Conservation (phyloP, 208 protist genomes). For the Trypanosoma vivax region DNA sequence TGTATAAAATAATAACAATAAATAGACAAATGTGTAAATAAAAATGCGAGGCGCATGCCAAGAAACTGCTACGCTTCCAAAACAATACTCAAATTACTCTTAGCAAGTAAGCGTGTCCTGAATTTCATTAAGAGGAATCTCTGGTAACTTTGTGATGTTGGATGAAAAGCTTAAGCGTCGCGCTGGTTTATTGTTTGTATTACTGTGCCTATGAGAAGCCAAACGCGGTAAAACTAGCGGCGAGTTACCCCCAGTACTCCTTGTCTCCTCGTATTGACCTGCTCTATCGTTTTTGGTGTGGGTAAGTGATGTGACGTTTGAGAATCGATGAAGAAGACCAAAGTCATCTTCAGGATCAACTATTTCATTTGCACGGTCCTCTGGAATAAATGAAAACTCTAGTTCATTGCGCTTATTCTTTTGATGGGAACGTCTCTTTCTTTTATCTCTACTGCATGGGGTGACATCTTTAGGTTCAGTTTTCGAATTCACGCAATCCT, state of each 20-base stretch:
- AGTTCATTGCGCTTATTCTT: conserved; percentile 4
- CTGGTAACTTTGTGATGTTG: conserved; percentile 7
- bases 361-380: conserved; percentile 13
- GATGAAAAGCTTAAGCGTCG: background rate
- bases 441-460: conserved; percentile 3
- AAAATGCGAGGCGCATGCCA: too few relatives aligned
- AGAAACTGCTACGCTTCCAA: too few relatives aligned
- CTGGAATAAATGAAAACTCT: conserved; percentile 17
- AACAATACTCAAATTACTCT: too few relatives aligned
- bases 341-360: background rate
- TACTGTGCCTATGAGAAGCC: background rate
- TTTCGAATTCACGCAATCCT: too few relatives aligned
- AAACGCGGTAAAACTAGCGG: background rate
- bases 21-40: too few relatives aligned
- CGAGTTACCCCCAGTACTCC: background rate
- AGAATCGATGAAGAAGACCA: background rate
- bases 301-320: background rate
- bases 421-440: background rate
- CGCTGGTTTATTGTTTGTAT: background rate
- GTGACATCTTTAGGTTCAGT: too few relatives aligned
- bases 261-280: background rate
- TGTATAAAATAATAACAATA: too few relatives aligned
- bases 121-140: conserved; percentile 2
- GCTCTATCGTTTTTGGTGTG: background rate
- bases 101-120: background rate